Percentiles rank a stretch among this genome's conserved stretches.
Conservation (phyloP, 106 monocot species). For the Dioscorea zingiberensis region DNA sequence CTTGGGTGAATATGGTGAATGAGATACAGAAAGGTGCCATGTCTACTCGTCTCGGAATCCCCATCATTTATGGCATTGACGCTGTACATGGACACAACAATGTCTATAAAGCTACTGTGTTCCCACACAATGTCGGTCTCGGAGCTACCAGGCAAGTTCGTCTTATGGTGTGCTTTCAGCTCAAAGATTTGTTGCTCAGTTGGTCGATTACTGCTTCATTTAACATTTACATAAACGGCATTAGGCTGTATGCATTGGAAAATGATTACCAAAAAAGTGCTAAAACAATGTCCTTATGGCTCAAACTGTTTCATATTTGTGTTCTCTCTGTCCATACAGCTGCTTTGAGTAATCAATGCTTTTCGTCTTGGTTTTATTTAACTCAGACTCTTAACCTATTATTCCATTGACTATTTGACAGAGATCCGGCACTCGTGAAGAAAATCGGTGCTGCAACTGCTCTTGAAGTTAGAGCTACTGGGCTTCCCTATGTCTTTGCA, state of each 20-base stretch:
- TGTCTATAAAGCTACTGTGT: conserved; percentile 60
- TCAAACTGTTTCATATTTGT: too few species aligned
- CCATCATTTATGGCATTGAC: conserved; percentile 66
- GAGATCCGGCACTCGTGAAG: conserved; percentile 46
- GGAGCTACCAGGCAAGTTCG: conserved; percentile 62
- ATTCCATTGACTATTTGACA: background rate
- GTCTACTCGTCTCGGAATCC: conserved; percentile 64
- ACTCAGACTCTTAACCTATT: too few species aligned
- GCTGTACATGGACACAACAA: conserved; percentile 61
- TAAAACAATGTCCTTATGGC: too few species aligned
- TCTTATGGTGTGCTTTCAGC: background rate
- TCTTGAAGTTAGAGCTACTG: conserved; percentile 50
- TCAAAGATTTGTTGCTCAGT: too few species aligned
- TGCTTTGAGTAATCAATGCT: too few species aligned
- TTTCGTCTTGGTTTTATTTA: too few species aligned
- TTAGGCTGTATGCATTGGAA: background rate
- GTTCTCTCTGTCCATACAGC: too few species aligned
- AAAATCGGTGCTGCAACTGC: conserved; percentile 57
- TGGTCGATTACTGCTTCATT: too few species aligned
- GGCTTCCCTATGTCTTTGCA: conserved; percentile 63
- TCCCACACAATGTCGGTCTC: conserved; percentile 82
- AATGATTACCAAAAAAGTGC: background rate
- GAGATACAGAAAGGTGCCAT: conserved; percentile 49
- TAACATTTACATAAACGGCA: background rate
- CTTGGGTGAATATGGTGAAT: conserved; percentile 49